Evolutionary conservation across 148 eudicot genomes (phyloP), one percentile per base, ranked within the genome.

Genomic region (Salicornia ramosissima): DNA sequence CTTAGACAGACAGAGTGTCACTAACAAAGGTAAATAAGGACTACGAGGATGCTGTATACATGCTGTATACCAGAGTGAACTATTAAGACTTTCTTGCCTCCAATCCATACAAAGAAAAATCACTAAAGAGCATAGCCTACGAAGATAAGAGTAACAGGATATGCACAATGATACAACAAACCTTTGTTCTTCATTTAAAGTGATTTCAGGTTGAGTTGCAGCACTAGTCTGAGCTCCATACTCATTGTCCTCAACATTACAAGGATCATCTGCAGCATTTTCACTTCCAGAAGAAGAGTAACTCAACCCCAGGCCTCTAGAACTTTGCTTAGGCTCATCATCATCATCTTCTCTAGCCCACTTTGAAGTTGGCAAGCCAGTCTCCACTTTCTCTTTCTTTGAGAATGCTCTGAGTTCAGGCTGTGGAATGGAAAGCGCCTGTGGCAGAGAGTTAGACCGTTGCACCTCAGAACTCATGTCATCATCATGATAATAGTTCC

Each of bases 211-310:
- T 59, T 84, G 90, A 25, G 76, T 70, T 42, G 86, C 80, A 82
- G 83, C 69, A 79, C 83, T 80, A 61, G 83, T 70, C 72, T 85
- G 88, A 65, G 79, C 76, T 24, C 58, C 65, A 78, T 74, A 43
- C 74, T 88, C 92, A 75, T 69, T 65, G 64, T 84, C 90, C 60
- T 84, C 84, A 40, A 55, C 61, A 73, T 80, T 87, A 57, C 40
- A 71, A 55, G 61, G 74, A 67, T 75, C 89, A 81, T 86, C 89
- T 36, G 77, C 87, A 61, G 79, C 81, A 80, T 82, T 84, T 71
- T 94, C 98, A 80, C 97, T 94, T 18, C 90, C 98, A 33, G 96
- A 92, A 77, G 98, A 94, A 1, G 98, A 93, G 79, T 94, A 94
- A 59, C 87, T 80, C 71, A 94, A 78, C 70, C 88, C 98, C 63